A percentile compares a stretch with the other conserved stretches of the same genome.
Evolutionary conservation across 306 rosid genomes (phyloP).

Genomic region (cucumber (Cucumis sativus)): Cucumber_9930_V3 NC_026660.2:18418501-18419000

Average conservation of each 20-base stretch:
- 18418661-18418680: constrained; percentile 80
- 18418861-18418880: not conserved
- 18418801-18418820: too few relatives aligned
- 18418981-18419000: too few relatives aligned
- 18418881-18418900: not conserved
- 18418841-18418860: too few relatives aligned
- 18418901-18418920: not conserved
- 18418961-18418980: too few relatives aligned
- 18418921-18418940: constrained; percentile 2
- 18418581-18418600: constrained; percentile 99
- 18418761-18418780: not conserved
- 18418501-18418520: too few relatives aligned
- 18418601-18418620: constrained; percentile 95
- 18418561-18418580: constrained; percentile 92
- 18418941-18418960: not conserved
- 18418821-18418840: too few relatives aligned
- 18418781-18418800: too few relatives aligned
- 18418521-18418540: not conserved
- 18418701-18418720: constrained; percentile 29
- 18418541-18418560: constrained; percentile 59
- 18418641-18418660: constrained; percentile 85
- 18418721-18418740: constrained; percentile 19
- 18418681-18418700: constrained; percentile 67
- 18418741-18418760: constrained; percentile 12
- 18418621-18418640: constrained; percentile 94